A percentile compares a stretch with the other conserved stretches of the same genome.
These are phyloP conservation scores for Quercus mongolica DNA, from an alignment of 306 rosid species.

Conservation along the genomic window DNA sequence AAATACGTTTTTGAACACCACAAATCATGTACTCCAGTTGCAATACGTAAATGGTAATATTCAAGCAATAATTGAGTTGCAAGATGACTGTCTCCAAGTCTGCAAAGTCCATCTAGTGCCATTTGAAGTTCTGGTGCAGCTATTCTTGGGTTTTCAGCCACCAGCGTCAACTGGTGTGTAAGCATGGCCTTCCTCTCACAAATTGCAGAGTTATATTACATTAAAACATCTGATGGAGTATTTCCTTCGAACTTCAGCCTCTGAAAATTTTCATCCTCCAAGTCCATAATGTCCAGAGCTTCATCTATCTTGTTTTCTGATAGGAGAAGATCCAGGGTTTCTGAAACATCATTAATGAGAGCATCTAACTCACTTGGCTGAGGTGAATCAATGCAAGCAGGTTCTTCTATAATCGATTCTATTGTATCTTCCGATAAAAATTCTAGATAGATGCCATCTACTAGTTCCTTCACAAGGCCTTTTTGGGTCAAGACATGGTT, in stretches of 20 bases:
- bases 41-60: constrained; percentile 50
- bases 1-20: constrained; percentile 35
- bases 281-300: constrained; percentile 50
- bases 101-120: constrained; percentile 44
- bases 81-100: constrained; percentile 55
- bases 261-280: constrained; percentile 46
- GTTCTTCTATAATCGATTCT: constrained; percentile 28
- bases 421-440: constrained; percentile 30
- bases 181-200: constrained; percentile 49
- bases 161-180: constrained; percentile 21
- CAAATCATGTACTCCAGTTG: constrained; percentile 26
- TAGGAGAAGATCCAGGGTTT: constrained; percentile 51
- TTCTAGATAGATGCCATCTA: constrained; percentile 41
- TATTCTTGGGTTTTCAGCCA: constrained; percentile 48
- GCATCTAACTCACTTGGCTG: constrained; percentile 39
- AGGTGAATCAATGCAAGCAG: constrained; percentile 13
- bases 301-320: constrained; percentile 59
- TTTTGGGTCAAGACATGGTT: constrained; percentile 52
- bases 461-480: constrained; percentile 43
- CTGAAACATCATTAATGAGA: constrained; percentile 44
- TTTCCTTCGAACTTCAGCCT: constrained; percentile 34
- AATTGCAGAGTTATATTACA: constrained; percentile 35
- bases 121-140: constrained; percentile 47
- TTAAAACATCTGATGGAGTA: constrained; percentile 20
- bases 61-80: constrained; percentile 49